Evolutionary conservation across 2,329 filamentous ascomycete species (phyloP).

Genomic region (Stachybotrys chlorohalonatus): DNA sequence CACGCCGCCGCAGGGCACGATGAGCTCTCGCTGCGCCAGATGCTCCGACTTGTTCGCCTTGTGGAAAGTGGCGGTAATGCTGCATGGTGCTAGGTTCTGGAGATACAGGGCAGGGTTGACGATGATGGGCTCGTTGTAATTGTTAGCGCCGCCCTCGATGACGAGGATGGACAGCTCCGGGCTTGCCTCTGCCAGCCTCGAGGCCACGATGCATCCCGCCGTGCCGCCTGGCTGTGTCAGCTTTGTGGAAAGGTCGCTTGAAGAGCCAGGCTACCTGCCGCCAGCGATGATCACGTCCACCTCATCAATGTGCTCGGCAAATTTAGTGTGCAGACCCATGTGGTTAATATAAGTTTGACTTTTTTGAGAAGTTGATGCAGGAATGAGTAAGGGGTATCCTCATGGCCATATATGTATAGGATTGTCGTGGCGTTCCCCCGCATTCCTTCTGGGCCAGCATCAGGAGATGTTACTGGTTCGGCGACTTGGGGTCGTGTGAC

Average conservation of each 20-base stretch:
- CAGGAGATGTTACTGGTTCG: too few species aligned
- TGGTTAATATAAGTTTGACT: too few species aligned
- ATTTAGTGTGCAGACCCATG: background rate
- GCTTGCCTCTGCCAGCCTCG: slow-evolving; percentile 14
- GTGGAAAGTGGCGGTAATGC: slow-evolving; percentile 12
- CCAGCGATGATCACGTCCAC: slow-evolving; percentile 1
- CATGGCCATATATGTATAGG: too few species aligned
- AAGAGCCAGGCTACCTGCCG: background rate
- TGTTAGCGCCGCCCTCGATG: slow-evolving; percentile 17
- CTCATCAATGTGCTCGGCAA: background rate
- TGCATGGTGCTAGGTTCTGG: slow-evolving; percentile 9
- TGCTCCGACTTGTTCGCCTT: slow-evolving; percentile 10
- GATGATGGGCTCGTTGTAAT: slow-evolving; percentile 14
- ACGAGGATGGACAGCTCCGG: slow-evolving; percentile 15
- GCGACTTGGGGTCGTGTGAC: too few species aligned
- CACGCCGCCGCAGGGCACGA: slow-evolving; percentile 14
- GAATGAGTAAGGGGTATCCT: too few species aligned
- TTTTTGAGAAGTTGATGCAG: too few species aligned
- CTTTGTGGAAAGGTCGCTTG: background rate
- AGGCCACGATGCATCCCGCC: slow-evolving; percentile 15
- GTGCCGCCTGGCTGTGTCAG: slow-evolving; percentile 10
- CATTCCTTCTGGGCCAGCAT: too few species aligned
- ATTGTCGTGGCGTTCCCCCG: too few species aligned
- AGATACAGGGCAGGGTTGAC: slow-evolving; percentile 12
- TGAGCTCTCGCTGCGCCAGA: slow-evolving; percentile 11